A percentile compares a stretch with the other conserved stretches of the same genome.
Evolutionary conservation across 2,329 filamentous ascomycete genomes (phyloP).

Genomic region (Aureobasidium sp.): DNA sequence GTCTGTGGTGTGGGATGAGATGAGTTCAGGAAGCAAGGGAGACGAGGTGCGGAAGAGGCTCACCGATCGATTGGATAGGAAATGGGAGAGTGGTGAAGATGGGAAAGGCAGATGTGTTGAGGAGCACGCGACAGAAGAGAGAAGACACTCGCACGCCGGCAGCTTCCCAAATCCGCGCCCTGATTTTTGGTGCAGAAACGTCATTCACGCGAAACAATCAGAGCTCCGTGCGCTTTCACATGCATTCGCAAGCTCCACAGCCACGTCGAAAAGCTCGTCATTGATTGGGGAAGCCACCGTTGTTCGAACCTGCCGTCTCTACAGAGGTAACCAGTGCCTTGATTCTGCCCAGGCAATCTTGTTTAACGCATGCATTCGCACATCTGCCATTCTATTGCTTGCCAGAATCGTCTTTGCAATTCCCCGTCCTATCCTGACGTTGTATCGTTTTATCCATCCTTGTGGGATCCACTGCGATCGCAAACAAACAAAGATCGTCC

Average conservation of each 20-base stretch:
- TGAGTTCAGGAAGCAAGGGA: not conserved
- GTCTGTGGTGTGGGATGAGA: not conserved
- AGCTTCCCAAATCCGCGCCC: not conserved
- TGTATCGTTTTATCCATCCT: conserved; percentile 1
- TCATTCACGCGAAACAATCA: conserved; percentile 1
- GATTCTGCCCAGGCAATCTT: not conserved
- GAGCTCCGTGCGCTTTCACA: conserved; percentile 2
- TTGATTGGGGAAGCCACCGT: not conserved
- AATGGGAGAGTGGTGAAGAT: not conserved
- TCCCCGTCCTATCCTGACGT: not conserved
- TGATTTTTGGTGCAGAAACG: conserved; percentile 8
- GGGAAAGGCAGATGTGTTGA: not conserved
- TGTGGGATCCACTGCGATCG: not conserved
- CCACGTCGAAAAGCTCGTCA: not conserved
- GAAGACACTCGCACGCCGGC: not conserved
- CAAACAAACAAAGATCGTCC: conserved; percentile 9
- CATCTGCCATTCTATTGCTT: not conserved
- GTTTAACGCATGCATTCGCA: not conserved
- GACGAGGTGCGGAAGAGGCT: not conserved
- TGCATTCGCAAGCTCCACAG: not conserved
- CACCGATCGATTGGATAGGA: conserved; percentile 7
- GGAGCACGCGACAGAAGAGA: conserved; percentile 9
- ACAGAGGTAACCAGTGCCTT: not conserved
- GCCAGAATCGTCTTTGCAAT: not conserved
- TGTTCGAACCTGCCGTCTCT: not conserved